A percentile compares a stretch with the other conserved stretches of the same genome.
These are phyloP conservation scores for Podosphaera fusca DNA, from an alignment of 2,329 filamentous ascomycete genomes.

Conservation along the genomic window DNA sequence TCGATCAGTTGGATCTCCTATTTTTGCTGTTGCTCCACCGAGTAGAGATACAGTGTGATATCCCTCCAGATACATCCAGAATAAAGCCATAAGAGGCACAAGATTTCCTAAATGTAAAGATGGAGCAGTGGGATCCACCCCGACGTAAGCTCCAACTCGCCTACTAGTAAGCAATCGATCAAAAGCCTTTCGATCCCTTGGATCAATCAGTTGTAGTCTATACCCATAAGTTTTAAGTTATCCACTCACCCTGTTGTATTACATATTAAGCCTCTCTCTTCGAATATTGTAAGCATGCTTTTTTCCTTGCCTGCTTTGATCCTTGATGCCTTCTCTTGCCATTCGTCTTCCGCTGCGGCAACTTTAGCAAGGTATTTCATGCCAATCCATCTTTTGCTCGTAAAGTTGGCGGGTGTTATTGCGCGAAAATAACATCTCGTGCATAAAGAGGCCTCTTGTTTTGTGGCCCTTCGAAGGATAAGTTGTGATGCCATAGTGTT, in stretches of 20 bases:
- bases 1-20: conserved; percentile 58
- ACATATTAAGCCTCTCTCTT: conserved; percentile 52
- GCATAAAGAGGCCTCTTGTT: conserved; percentile 12
- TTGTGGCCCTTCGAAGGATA: conserved; percentile 9
- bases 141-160: conserved; percentile 53
- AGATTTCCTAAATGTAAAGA: conserved; percentile 66
- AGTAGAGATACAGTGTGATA: conserved; percentile 43
- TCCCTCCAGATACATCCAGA: conserved; percentile 64
- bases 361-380: conserved; percentile 17
- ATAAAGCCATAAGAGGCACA: conserved; percentile 59
- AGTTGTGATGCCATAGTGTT: conserved; percentile 13
- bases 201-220: background rate
- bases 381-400: conserved; percentile 11
- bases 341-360: conserved; percentile 18
- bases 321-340: conserved; percentile 23
- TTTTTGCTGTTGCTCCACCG: conserved; percentile 51
- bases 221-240: background rate
- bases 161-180: conserved; percentile 39
- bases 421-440: conserved; percentile 13
- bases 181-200: conserved; percentile 24
- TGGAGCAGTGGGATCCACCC: conserved; percentile 59
- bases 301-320: conserved; percentile 27
- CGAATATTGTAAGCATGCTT: conserved; percentile 38
- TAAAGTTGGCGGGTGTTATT: conserved; percentile 4
- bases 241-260: conserved; percentile 42